Percentiles rank a stretch among this genome's conserved stretches.
Evolutionary conservation across 2,329 filamentous ascomycete species (phyloP).

Genomic region (Polychaeton citri): DNA sequence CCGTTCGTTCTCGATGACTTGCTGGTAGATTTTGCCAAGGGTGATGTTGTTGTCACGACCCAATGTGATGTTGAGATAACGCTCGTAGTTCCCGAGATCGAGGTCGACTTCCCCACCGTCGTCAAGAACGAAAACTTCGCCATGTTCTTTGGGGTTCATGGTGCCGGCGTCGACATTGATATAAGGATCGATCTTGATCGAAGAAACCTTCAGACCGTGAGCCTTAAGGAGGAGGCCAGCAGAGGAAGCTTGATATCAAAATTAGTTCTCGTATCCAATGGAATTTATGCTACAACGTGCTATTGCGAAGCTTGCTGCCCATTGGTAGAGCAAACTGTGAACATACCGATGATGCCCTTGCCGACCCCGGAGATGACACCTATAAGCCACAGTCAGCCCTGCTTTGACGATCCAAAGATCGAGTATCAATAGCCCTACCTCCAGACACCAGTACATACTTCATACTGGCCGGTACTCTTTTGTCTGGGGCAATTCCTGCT

Average conservation of each 20-base stretch:
- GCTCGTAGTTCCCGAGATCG: constrained; percentile 64
- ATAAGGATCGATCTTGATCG: constrained; percentile 61
- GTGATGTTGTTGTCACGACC: constrained; percentile 90
- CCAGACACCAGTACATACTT: constrained; percentile 73
- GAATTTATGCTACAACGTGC: constrained; percentile 7
- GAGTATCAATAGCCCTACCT: constrained; percentile 45
- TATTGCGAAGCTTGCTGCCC: constrained; percentile 2
- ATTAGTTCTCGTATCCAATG: constrained; percentile 6
- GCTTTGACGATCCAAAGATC: too few species aligned
- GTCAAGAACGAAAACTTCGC: constrained; percentile 78
- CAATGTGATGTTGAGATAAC: constrained; percentile 71
- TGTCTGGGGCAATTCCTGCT: too few species aligned
- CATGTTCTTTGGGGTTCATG: constrained; percentile 62
- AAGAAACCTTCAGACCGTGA: constrained; percentile 58
- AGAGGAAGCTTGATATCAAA: constrained; percentile 44
- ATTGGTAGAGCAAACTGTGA: too few species aligned
- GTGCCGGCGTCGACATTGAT: constrained; percentile 65
- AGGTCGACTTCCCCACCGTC: constrained; percentile 69
- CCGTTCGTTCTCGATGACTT: constrained; percentile 66
- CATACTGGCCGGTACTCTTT: constrained; percentile 40
- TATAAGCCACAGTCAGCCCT: constrained; percentile 6
- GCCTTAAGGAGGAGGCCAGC: constrained; percentile 69
- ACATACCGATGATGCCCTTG: constrained; percentile 55
- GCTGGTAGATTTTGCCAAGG: constrained; percentile 88
- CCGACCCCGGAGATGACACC: constrained; percentile 47